phyloP scores from a whole-genome alignment of 164 flowering plant species.

The Aristolochia contorta region DNA sequence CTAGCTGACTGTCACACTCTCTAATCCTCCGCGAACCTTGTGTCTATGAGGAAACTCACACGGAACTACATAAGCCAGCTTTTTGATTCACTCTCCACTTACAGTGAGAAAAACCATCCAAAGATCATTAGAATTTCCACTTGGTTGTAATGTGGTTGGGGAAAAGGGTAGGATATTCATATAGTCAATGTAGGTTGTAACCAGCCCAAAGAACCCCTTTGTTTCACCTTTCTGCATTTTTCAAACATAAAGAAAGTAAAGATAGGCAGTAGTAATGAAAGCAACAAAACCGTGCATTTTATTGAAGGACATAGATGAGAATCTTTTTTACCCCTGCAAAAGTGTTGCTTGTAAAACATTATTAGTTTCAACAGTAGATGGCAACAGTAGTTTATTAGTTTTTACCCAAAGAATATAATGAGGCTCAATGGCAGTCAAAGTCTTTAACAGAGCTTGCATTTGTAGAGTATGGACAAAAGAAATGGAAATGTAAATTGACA shows the following conservation, averaged over 20 bases:
- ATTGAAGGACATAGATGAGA: conserved; percentile 2
- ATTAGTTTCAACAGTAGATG: conserved; percentile 75
- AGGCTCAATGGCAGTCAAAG: conserved; percentile 82
- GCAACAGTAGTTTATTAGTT: conserved; percentile 93
- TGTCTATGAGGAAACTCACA: conserved; percentile 77
- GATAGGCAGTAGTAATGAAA: not conserved
- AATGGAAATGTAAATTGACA: not conserved
- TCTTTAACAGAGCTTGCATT: conserved; percentile 80
- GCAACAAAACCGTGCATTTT: not conserved
- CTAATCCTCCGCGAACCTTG: conserved; percentile 73
- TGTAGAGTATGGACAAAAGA: conserved; percentile 56
- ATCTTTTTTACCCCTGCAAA: conserved; percentile 81
- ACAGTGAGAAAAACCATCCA: conserved; percentile 98
- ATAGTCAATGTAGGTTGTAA: no score
- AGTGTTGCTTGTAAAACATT: conserved; percentile 89
- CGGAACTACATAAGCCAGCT: conserved; percentile 64
- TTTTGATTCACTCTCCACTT: no score
- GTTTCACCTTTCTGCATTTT: no score
- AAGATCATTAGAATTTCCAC: conserved; percentile 78
- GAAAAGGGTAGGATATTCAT: no score
- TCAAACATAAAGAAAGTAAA: conserved; percentile 15
- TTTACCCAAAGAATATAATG: conserved; percentile 97
- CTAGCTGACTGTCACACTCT: no score
- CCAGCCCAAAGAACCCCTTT: no score
- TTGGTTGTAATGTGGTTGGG: no score